phyloP scores from a whole-genome alignment of 306 rosid species.

The Pterocarpus macrocarpus region DNA sequence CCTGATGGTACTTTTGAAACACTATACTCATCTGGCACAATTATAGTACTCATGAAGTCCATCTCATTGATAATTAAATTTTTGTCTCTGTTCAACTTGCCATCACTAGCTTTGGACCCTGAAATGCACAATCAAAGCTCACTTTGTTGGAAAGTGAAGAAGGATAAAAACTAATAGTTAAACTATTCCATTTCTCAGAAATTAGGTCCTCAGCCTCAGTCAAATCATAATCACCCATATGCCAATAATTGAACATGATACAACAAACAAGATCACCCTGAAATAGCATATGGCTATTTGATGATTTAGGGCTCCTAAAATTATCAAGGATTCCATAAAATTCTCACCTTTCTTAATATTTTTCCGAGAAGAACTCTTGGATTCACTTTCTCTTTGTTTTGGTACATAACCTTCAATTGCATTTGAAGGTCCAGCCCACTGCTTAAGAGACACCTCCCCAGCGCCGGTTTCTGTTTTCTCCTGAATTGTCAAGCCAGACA shows the following conservation, averaged over 20 bases:
- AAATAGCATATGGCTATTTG: conserved; percentile 32
- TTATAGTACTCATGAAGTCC: conserved; percentile 73
- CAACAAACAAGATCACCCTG: conserved; percentile 31
- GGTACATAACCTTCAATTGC: conserved; percentile 98
- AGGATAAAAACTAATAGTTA: conserved; percentile 24
- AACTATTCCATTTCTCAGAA: conserved; percentile 46
- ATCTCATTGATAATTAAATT: conserved; percentile 57
- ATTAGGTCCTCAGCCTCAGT: conserved; percentile 30
- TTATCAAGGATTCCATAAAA: conserved; percentile 25
- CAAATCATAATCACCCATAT: conserved; percentile 29
- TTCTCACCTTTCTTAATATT: conserved; percentile 66
- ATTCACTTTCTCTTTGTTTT: conserved; percentile 51
- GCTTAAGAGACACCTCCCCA: conserved; percentile 68
- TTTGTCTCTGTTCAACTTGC: conserved; percentile 45
- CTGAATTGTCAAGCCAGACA: conserved; percentile 68
- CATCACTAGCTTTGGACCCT: conserved; percentile 68
- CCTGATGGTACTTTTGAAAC: conserved; percentile 70
- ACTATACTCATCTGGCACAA: conserved; percentile 79
- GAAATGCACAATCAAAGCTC: conserved; percentile 64
- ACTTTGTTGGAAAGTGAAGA: conserved; percentile 45
- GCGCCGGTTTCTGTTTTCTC: conserved; percentile 61
- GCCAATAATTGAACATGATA: conserved; percentile 26
- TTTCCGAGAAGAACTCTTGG: conserved; percentile 52
- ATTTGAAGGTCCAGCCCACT: conserved; percentile 88
- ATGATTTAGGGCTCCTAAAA: conserved; percentile 17